Evolutionary conservation across 208 protist species (phyloP).

Genomic region (Leishmania braziliensis): DNA sequence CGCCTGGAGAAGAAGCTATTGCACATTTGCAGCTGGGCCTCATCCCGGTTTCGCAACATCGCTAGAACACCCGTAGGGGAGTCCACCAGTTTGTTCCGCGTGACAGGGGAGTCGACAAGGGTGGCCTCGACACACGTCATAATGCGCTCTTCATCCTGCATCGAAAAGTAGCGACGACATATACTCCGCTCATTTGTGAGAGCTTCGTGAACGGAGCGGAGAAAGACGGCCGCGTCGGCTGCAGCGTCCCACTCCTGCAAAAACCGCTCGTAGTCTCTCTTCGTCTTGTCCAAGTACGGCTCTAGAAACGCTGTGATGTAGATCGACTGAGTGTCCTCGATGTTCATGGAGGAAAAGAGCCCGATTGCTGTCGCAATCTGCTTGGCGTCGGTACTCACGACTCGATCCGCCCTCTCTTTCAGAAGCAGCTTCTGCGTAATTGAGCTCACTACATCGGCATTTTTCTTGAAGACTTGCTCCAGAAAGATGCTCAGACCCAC

Average conservation of each 20-base stretch:
- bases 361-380: conserved; percentile 64
- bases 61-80: conserved; percentile 48
- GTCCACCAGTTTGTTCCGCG: conserved; percentile 46
- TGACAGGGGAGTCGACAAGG: conserved; percentile 53
- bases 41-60: conserved; percentile 51
- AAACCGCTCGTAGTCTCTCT: conserved; percentile 52
- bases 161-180: conserved; percentile 66
- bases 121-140: conserved; percentile 63
- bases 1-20: conserved; percentile 67
- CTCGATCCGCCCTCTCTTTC: conserved; percentile 34
- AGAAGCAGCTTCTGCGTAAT: conserved; percentile 69
- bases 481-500: conserved; percentile 85
- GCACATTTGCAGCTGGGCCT: conserved; percentile 49
- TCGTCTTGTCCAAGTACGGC: conserved; percentile 60
- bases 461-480: conserved; percentile 79
- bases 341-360: conserved; percentile 78
- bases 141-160: conserved; percentile 52
- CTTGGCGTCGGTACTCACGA: conserved; percentile 29
- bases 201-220: conserved; percentile 41
- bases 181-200: conserved; percentile 53
- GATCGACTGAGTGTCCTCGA: conserved; percentile 58
- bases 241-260: conserved; percentile 44
- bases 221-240: conserved; percentile 39
- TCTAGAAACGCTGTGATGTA: conserved; percentile 79
- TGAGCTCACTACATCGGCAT: conserved; percentile 49